Evolutionary conservation across 345 rosid species (phyloP), one percentile per base, ranked within the genome.

Genomic region (Populus davidiana): DNA sequence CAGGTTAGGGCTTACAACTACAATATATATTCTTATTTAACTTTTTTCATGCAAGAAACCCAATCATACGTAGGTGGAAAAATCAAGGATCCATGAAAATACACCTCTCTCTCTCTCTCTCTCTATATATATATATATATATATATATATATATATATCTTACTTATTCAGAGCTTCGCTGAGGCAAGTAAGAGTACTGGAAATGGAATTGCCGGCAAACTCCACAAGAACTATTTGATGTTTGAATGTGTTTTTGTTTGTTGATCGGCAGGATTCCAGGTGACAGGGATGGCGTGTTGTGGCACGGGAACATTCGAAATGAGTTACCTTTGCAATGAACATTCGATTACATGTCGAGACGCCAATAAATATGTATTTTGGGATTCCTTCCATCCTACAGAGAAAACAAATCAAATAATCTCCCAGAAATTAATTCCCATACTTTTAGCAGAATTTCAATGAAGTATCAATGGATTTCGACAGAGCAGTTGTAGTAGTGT

Each of bases 301-400:
- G 89, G 88, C 3, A 86, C 96, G 0, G 94, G 96, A 59, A 72
- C 83, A 78, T 90, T 86, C 50, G 96, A 92, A 85, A 90, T 90
- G 90, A 87, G 94, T 2, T 89, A 84, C 50, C 78, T 88, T 14
- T 92, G 96, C 82, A 77, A 74, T 25, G 72, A 16, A 13, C 62
- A 80, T 75, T 81, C 80, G 12, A 49, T 84, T 44, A 81, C 96
- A 25, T 92, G 96, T 47, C 81, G 82, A 35, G 94, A 92, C 72
- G 96, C 91, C 4, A 82, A 83, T 74, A 84, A 84, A 75, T 88
- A 80, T 41, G 90, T 90, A 5, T 91, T 90, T 70, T 82, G 88
- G 88, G 87, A 87, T 79, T 85, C 89, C 0, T 86, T 86, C 76
- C 89, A 86, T 52, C 86, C 87, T 20, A 80, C 86, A 4, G 85